phyloP scores from a whole-genome alignment of 441 rosid species.

The Populus tomentosa region DNA sequence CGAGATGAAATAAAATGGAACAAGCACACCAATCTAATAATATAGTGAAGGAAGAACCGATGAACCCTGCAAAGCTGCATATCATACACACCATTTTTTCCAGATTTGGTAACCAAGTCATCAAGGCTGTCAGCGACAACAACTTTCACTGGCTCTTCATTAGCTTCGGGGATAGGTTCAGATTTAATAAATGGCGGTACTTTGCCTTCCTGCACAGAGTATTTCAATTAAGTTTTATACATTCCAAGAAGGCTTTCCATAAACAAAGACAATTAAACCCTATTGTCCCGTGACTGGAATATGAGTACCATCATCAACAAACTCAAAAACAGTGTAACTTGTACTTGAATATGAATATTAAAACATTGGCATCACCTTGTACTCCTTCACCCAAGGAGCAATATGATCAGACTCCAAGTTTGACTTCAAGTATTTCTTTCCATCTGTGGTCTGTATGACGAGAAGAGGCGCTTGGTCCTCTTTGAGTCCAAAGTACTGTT shows the following conservation, averaged over 20 bases:
- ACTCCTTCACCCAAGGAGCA: conserved; percentile 87
- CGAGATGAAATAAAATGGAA: neutral
- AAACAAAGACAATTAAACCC: neutral
- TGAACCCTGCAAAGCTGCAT: neutral
- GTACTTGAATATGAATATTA: neutral
- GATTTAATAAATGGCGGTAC: conserved; percentile 60
- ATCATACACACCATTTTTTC: conserved; percentile 67
- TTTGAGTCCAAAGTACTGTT: conserved; percentile 86
- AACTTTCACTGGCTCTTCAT: conserved; percentile 85
- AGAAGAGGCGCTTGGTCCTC: conserved; percentile 83
- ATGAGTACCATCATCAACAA: neutral
- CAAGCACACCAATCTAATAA: neutral
- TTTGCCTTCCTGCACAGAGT: conserved; percentile 67
- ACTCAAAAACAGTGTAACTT: neutral
- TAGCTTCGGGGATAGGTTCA: conserved; percentile 79
- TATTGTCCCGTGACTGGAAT: neutral
- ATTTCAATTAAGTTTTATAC: neutral
- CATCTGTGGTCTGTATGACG: conserved; percentile 60
- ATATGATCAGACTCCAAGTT: conserved; percentile 62
- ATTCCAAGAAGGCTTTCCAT: neutral
- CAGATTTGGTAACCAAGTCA: conserved; percentile 75
- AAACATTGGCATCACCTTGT: conserved; percentile 43
- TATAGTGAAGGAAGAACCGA: neutral
- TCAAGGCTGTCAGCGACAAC: conserved; percentile 84
- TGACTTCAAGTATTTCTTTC: conserved; percentile 68